These are phyloP conservation scores for Ajuga chamaepitys DNA, from an alignment of 257 asterid genomes.

Conservation along the genomic window DNA sequence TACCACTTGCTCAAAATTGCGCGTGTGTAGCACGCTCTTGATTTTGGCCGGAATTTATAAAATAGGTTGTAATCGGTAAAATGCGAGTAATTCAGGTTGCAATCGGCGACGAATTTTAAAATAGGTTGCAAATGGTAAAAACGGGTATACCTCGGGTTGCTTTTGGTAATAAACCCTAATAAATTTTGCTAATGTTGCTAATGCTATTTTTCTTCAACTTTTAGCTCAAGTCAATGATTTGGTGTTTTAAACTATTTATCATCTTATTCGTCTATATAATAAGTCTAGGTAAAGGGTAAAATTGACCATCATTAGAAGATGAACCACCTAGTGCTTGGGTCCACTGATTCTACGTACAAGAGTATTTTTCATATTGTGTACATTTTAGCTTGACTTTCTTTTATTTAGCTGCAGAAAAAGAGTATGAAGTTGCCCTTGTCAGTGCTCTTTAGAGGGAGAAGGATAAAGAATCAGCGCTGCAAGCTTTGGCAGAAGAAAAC, in stretches of 20 bases:
- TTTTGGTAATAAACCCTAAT: too few relatives aligned
- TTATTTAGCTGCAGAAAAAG: conserved; percentile 54
- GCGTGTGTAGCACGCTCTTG: too few relatives aligned
- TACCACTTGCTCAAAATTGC: too few relatives aligned
- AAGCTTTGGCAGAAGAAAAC: conserved; percentile 65
- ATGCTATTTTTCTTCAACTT: neutral
- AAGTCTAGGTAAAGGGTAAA: too few relatives aligned
- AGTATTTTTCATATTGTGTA: conserved; percentile 10
- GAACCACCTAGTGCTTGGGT: neutral
- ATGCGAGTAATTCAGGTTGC: too few relatives aligned
- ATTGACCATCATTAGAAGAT: neutral
- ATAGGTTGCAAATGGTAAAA: too few relatives aligned
- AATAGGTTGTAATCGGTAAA: too few relatives aligned
- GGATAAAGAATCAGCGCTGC: conserved; percentile 68
- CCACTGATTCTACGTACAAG: conserved; percentile 9
- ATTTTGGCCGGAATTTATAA: too few relatives aligned
- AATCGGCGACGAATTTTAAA: too few relatives aligned
- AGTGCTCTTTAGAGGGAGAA: conserved; percentile 87
- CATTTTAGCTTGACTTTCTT: conserved; percentile 5
- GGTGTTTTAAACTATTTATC: neutral
- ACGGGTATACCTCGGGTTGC: too few relatives aligned
- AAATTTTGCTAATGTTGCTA: neutral
- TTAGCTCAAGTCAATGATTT: neutral
- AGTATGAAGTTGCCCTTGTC: conserved; percentile 86
- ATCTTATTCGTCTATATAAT: too few relatives aligned